phyloP scores from a whole-genome alignment of 2,329 filamentous ascomycete species.

The Fusarium sp. region DNA sequence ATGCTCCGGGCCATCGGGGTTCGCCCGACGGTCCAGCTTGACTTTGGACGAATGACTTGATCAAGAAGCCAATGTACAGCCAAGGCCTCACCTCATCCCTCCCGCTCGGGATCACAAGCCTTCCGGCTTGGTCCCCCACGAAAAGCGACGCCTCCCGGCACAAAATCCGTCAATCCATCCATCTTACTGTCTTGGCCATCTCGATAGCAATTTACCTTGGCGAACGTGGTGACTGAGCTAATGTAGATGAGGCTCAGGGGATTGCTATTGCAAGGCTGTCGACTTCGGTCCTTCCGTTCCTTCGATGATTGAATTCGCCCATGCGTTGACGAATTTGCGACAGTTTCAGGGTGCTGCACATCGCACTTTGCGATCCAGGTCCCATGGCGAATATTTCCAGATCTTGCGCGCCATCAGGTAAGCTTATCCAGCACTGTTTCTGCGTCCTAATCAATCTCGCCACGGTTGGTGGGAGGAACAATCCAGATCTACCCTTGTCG shows the following conservation, averaged over 20 bases:
- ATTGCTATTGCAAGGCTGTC: background rate
- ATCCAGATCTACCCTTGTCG: conserved; percentile 32
- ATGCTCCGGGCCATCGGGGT: conserved; percentile 42
- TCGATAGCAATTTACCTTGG: conserved; percentile 4
- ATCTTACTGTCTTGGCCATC: conserved; percentile 14
- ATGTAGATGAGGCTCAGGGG: background rate
- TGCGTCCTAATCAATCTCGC: background rate
- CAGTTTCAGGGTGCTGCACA: conserved; percentile 3
- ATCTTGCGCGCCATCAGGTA: conserved; percentile 16
- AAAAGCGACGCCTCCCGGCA: conserved; percentile 2
- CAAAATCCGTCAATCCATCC: background rate
- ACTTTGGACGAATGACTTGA: conserved; percentile 27
- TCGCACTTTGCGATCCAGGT: conserved; percentile 3
- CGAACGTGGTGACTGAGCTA: background rate
- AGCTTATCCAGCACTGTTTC: background rate
- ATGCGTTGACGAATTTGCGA: conserved; percentile 34
- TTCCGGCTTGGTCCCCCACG: conserved; percentile 35
- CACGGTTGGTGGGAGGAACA: conserved; percentile 12
- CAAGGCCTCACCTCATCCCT: conserved; percentile 9
- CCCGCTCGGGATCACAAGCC: conserved; percentile 8
- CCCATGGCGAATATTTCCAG: conserved; percentile 6
- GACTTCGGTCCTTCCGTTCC: conserved; percentile 26
- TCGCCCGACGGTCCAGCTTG: conserved; percentile 40
- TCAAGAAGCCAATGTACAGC: conserved; percentile 15
- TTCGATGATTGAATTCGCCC: conserved; percentile 29